Evolutionary conservation across 495 filamentous ascomycete species (phyloP), one percentile per base, ranked within the genome.

Genomic region (Niebla homalea): DNA sequence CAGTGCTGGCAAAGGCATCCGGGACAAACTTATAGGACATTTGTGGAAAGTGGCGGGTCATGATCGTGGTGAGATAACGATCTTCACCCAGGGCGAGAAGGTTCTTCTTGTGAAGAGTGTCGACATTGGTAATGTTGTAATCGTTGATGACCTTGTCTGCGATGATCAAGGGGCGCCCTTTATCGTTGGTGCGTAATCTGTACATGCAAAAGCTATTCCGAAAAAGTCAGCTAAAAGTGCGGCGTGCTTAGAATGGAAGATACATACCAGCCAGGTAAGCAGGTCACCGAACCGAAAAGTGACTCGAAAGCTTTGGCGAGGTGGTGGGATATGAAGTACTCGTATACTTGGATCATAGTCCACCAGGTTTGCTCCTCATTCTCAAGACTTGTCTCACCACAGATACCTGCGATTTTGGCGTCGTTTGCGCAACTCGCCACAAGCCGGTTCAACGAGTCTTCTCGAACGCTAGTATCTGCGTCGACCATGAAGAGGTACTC

Each of bases 321-420:
- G 64, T 98, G 93, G 73, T 98, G 92, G 45, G 93, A 97, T 53
- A 98, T 98, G 69, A 89, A 98, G 74, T 98, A 94, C 68, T 98
- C 92, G 73, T 98, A 98, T 50, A 96, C 92, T 65, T 98, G 92
- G 62, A 98, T 98, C 92, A 98, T 98, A 10, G 93, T 98, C 87
- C 87, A 93, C 88, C 89, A 97, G 57, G 80, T 89, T 19, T 81
- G 70, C 57, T 95, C 84, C 67, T 95, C 89, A 57, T 98, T 98
- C 64, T 94, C 84, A 52, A 97, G 73, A 72, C 85, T 93, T 4
- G 92, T 98, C 63, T 98, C 92, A 57, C 92, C 92, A 67, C 92
- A 98, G 51, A 98, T 95, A 57, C 92, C 92, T 37, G 86, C 88
- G 70, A 98, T 93, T 65, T 90, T 94, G 48, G 88, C 83, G 66